A percentile compares a stretch with the other conserved stretches of the same genome.
Conservation (phyloP, 441 rosid species). For the Bocquillonia castaneifolia region DNA sequence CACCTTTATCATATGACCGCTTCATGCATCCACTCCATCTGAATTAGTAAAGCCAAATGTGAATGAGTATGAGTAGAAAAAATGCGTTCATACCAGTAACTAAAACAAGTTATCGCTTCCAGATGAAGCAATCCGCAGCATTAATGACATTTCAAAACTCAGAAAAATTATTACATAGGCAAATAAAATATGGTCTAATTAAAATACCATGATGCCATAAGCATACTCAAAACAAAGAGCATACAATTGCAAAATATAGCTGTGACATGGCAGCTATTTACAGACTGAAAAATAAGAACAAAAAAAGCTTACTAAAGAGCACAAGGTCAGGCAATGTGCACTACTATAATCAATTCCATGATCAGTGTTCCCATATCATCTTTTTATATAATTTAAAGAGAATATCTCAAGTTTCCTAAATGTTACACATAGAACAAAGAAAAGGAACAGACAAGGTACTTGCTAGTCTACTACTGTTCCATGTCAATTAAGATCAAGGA, state of each 20-base stretch:
- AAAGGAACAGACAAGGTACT: neutral
- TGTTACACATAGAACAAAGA: neutral
- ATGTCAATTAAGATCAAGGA: neutral
- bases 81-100: neutral
- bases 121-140: neutral
- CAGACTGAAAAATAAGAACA: no score
- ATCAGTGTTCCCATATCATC: neutral
- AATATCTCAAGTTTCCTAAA: neutral
- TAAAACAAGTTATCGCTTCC: neutral
- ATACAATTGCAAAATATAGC: neutral
- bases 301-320: neutral
- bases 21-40: conserved; percentile 96
- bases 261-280: neutral
- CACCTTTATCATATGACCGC: conserved; percentile 74
- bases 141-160: neutral
- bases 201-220: neutral
- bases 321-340: neutral
- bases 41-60: neutral
- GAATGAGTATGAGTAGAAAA: neutral
- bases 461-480: neutral
- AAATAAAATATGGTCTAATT: neutral
- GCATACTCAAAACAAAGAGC: neutral
- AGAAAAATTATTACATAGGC: neutral
- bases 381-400: neutral
- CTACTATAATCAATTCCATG: neutral